Conservation (phyloP, 164 flowering plant species). For the Chimonanthus praecox region DNA sequence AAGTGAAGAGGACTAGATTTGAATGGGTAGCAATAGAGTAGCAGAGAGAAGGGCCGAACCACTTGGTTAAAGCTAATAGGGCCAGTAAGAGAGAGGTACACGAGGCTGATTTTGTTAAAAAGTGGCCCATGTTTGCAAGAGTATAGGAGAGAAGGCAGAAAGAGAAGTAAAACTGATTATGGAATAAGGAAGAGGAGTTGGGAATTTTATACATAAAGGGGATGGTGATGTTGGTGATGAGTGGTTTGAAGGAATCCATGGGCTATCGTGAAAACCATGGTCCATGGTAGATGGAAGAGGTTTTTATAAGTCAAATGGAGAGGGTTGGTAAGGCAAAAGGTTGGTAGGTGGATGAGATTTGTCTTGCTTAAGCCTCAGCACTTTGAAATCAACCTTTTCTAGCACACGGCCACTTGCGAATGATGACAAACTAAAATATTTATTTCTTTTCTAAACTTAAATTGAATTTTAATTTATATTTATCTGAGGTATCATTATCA, state of each 20-base stretch:
- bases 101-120: neutral
- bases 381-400: no score
- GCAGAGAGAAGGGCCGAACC: neutral
- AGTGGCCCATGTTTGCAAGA: neutral
- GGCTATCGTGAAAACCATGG: constrained; percentile 9
- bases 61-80: constrained; percentile 5
- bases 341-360: neutral
- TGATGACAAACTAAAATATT: neutral
- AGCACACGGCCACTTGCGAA: no score
- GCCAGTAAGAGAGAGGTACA: neutral
- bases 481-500: no score
- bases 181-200: neutral
- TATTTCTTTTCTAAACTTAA: no score
- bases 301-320: neutral
- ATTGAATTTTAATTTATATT: no score
- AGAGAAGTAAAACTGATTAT: neutral
- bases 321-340: neutral
- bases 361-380: neutral
- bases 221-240: neutral
- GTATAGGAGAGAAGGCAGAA: neutral
- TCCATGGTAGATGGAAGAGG: neutral
- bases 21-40: constrained; percentile 2
- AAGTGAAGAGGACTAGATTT: neutral
- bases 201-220: neutral
- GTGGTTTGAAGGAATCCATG: constrained; percentile 12